A percentile compares a stretch with the other conserved stretches of the same genome.
phyloP scores from a whole-genome alignment of 495 filamentous ascomycete genomes.

The Ramalina intermedia region DNA sequence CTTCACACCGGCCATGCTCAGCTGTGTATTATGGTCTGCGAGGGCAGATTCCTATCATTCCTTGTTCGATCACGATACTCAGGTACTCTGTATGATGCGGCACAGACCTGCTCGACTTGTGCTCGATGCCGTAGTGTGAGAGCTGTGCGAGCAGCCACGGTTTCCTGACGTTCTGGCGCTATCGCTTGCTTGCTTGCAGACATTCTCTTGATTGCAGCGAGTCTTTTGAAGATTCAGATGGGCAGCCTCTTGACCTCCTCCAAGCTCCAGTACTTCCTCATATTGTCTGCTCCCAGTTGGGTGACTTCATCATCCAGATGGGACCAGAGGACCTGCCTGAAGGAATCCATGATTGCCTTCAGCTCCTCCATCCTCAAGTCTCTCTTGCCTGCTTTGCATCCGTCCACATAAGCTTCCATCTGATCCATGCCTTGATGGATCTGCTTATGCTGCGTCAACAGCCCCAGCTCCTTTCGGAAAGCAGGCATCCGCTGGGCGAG shows the following conservation, averaged over 20 bases:
- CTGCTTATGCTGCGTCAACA: constrained; percentile 62
- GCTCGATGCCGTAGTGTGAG: too few relatives aligned
- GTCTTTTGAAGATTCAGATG: constrained; percentile 29
- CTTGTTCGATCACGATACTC: too few relatives aligned
- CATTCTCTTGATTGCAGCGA: too few relatives aligned
- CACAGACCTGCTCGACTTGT: too few relatives aligned
- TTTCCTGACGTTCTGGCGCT: too few relatives aligned
- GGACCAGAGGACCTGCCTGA: constrained; percentile 52
- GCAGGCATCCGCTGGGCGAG: constrained; percentile 70
- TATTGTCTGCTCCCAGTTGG: constrained; percentile 64
- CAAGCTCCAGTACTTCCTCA: constrained; percentile 69
- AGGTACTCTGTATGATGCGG: too few relatives aligned
- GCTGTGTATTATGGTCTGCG: too few relatives aligned
- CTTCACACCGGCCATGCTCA: too few relatives aligned
- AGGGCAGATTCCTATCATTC: too few relatives aligned
- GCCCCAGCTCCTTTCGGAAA: constrained; percentile 49
- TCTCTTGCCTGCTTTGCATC: constrained; percentile 46
- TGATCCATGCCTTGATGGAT: constrained; percentile 73
- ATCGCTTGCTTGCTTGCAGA: too few relatives aligned
- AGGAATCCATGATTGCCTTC: constrained; percentile 52
- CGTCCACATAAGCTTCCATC: constrained; percentile 51
- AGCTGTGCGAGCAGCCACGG: too few relatives aligned
- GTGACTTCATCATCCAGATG: constrained; percentile 65
- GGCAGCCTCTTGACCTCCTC: constrained; percentile 63
- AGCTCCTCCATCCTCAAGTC: constrained; percentile 56